Base-by-base conservation (phyloP, 495 filamentous ascomycete genomes). In the Collariella sp. region DNA sequence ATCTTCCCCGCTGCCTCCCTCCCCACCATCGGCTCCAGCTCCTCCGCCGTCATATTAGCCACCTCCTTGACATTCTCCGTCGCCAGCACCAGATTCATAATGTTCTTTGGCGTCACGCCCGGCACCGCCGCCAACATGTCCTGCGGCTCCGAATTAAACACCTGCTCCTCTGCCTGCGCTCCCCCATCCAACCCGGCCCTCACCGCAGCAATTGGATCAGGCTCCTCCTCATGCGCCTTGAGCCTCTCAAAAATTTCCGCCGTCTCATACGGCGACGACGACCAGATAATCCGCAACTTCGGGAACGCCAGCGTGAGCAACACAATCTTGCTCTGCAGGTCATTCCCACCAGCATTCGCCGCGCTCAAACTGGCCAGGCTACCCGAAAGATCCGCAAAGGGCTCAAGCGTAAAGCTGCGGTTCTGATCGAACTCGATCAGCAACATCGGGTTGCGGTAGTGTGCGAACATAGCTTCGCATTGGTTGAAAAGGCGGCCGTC, bases 341-440 rank as follows among this genome's bases (percentile, higher is more conserved):
- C 91, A 54, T 79, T 75, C 11, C 72, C 70, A 11, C 78, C 72
- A 19, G 80, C 75, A 50, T 77, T 75, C 43, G 80, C 73, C 7
- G 72, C 66, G 53, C 67, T 68, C 26, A 76, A 62, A 59, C 79
- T 79, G 18, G 79, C 77, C 20, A 83, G 63, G 36, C 79, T 82
- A n/a, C 81, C 82, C 24, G 85, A 86, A 2, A 89, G 75, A 52
- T 89, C 88, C 11, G 88, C 85, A 65, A 95, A 95, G 0, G 89
- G 88, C 68, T 97, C 93, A 15, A 98, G 85, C 10, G 89, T 97
- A 69, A 98, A 98, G 19, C 87, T 88, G 64, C 95, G 96, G 71
- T 95, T 89, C 65, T 95, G 87, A 68, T 97, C 91, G 69, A 98
- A 98, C 66, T 98, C 93, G 60, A 98, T 96, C 31, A 98, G 76